Base-by-base conservation (phyloP, 441 rosid species). In the Rhodomyrtus psidioides region DNA sequence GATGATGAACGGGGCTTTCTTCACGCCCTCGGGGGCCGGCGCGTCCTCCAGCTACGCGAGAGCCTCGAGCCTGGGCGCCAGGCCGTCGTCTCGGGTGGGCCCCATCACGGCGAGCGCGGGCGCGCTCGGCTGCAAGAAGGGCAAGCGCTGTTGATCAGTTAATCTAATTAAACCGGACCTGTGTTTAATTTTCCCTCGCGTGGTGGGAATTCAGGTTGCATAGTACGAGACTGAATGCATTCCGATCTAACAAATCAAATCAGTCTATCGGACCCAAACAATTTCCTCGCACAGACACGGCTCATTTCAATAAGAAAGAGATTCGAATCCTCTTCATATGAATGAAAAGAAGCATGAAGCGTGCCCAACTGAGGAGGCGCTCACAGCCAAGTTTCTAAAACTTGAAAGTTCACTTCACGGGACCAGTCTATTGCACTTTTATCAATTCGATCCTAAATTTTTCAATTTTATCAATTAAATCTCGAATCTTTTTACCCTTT, bases 31-130 rank as follows among this genome's bases (percentile, higher is more conserved):
- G 12, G 88, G 88, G 10, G 86, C 86, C 17, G 83, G 86, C 23
- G 42, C 86, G 7, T 83, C 88, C 5, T 76, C 88, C 3, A 86
- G 88, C 79, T 86, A 86, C 17, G 88, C 88, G 13, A 86, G 53
- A 53, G 88, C 88, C 23, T 86, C 88, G 54, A 86, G 88, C 85
- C 51, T 86, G 49, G 86, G 88, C 14, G 88, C 88, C 6, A 86
- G 88, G 79, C 88, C 88, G 6, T 86, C 88, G 12, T 86, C 88
- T 5, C 26, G 58, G 19, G 88, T 86, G 54, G 85, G 59, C 26
- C 15, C 88, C 23, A 75, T 86, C 76, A 86, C 88, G 6, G 88
- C 83, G 5, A 83, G 39, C 44, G 88, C 88, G 2, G 88, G 88
- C 46, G 6, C 88, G n/a, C 79, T 86, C 3, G 26, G 49, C 7